Conservation (phyloP, 768 basidiomycete species). For the Polyporus arcularius region DNA sequence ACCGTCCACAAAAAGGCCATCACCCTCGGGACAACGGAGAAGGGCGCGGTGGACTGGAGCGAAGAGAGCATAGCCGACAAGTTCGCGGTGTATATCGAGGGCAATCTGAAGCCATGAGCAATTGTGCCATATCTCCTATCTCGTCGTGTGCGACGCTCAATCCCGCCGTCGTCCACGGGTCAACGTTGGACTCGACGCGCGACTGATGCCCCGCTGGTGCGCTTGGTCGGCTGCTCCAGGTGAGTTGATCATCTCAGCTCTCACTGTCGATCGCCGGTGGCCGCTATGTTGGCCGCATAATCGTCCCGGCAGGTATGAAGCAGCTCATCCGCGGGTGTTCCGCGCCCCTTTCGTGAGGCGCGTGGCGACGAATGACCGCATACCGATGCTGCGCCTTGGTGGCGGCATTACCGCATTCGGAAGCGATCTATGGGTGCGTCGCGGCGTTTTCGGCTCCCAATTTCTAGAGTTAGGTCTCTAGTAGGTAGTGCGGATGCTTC, state of each 20-base stretch:
- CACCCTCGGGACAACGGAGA: slow-evolving; percentile 78
- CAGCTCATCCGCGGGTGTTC: too few species aligned
- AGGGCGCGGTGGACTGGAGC: slow-evolving; percentile 75
- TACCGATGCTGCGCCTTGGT: not conserved
- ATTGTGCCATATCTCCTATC: slow-evolving; percentile 12
- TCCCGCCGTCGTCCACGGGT: not conserved
- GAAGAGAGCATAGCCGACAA: slow-evolving; percentile 69
- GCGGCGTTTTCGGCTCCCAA: too few species aligned
- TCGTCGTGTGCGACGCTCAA: too few species aligned
- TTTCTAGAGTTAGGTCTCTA: too few species aligned
- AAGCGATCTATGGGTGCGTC: too few species aligned
- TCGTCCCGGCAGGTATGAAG: too few species aligned
- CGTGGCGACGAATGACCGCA: not conserved
- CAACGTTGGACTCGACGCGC: not conserved
- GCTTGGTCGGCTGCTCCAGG: too few species aligned
- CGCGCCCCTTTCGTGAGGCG: not conserved
- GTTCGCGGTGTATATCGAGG: slow-evolving; percentile 72
- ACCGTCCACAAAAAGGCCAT: slow-evolving; percentile 88
- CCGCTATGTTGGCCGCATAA: too few species aligned
- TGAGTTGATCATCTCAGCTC: too few species aligned
- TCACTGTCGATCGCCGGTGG: too few species aligned
- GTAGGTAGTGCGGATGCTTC: too few species aligned
- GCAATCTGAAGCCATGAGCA: slow-evolving; percentile 52
- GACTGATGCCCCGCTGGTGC: too few species aligned
- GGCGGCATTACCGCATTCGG: not conserved